Conservation (phyloP, 805 yeast genomes). For the Yarrowia osloensis region DNA sequence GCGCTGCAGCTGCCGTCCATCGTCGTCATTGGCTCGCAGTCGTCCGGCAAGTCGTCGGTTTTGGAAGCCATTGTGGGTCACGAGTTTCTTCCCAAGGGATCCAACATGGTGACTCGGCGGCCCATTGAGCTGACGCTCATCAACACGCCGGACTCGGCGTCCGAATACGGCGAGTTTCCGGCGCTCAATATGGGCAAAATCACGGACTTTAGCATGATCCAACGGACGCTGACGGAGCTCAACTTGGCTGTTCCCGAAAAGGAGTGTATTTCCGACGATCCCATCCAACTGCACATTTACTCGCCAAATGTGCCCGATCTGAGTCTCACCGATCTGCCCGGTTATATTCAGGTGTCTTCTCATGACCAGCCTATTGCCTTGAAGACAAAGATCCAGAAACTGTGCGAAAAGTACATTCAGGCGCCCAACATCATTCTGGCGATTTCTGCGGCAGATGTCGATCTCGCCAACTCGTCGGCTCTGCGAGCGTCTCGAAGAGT, state of each 20-base stretch:
- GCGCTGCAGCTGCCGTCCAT: constrained; percentile 86
- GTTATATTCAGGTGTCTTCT: constrained; percentile 95
- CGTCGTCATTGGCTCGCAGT: constrained; percentile 96
- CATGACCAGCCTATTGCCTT: constrained; percentile 90
- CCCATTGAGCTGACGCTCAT: constrained; percentile 94
- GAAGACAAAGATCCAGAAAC: constrained; percentile 71
- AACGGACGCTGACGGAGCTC: constrained; percentile 78
- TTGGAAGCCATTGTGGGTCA: constrained; percentile 97
- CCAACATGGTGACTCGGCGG: constrained; percentile 96
- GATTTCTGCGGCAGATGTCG: constrained; percentile 97
- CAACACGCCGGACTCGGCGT: constrained; percentile 77
- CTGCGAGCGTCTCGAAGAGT: constrained; percentile 83
- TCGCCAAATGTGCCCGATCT: constrained; percentile 92
- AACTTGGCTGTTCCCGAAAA: constrained; percentile 87
- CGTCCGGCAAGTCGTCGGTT: constrained; percentile 96
- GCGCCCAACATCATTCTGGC: constrained; percentile 94
- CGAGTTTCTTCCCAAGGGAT: constrained; percentile 94
- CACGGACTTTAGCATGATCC: constrained; percentile 87
- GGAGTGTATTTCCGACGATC: constrained; percentile 89
- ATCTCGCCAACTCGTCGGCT: constrained; percentile 93
- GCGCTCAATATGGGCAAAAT: constrained; percentile 77
- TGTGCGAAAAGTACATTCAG: constrained; percentile 83
- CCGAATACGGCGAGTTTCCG: constrained; percentile 92
- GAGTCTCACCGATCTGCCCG: constrained; percentile 93
- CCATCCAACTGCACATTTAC: constrained; percentile 86